A percentile compares a stretch with the other conserved stretches of the same genome.
Conservation (phyloP, 805 yeast species). For the Candida jianshihensis region DNA sequence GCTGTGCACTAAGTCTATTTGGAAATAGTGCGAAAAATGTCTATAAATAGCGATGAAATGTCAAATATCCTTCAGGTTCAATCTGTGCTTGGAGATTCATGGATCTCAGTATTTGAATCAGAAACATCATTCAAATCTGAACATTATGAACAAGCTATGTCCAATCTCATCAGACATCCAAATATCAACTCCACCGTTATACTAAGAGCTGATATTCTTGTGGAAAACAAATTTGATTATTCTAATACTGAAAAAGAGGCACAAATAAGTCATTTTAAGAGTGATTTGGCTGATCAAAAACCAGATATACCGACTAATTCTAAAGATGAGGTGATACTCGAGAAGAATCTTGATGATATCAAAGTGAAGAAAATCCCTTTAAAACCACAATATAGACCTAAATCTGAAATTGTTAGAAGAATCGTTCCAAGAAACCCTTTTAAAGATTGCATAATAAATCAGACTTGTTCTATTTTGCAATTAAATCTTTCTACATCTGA, state of each 20-base stretch:
- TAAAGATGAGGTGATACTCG: conserved; percentile 17
- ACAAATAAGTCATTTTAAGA: conserved; percentile 15
- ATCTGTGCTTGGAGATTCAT: conserved; percentile 48
- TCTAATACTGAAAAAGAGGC: conserved; percentile 18
- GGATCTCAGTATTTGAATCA: conserved; percentile 54
- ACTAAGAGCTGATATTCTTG: conserved; percentile 76
- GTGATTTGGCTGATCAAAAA: conserved; percentile 19
- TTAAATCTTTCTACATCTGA: conserved; percentile 11
- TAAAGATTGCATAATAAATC: conserved; percentile 77
- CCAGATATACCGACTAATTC: conserved; percentile 26
- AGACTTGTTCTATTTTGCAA: conserved; percentile 60
- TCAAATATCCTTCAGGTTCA: too few relatives aligned
- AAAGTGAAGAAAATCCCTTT: conserved; percentile 28
- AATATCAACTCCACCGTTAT: conserved; percentile 89
- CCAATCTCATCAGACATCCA: conserved; percentile 73
- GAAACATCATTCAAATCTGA: conserved; percentile 40
- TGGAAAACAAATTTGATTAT: conserved; percentile 39
- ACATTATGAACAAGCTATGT: conserved; percentile 73
- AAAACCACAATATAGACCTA: conserved; percentile 26
- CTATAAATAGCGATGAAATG: too few relatives aligned
- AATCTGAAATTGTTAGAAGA: conserved; percentile 62
- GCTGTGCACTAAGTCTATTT: not conserved
- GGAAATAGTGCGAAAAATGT: too few relatives aligned
- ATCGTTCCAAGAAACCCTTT: conserved; percentile 89
- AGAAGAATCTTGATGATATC: conserved; percentile 34